phyloP scores from a whole-genome alignment of 192 early-diverging fungal species.

The Geranomyces variabilis region DNA sequence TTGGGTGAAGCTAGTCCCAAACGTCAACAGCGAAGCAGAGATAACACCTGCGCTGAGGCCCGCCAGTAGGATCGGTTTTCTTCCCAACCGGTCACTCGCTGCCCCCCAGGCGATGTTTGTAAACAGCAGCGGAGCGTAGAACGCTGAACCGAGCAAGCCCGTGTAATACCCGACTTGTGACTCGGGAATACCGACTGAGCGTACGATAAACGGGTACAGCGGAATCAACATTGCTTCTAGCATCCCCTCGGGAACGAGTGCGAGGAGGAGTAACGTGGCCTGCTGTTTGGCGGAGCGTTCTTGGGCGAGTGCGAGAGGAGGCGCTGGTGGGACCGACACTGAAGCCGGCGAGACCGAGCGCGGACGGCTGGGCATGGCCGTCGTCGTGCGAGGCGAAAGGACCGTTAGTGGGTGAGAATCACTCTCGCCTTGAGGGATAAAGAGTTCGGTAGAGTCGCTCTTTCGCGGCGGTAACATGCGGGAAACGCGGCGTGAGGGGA shows the following conservation, averaged over 20 bases:
- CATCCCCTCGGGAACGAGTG: conserved; percentile 51
- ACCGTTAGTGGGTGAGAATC: too few species aligned
- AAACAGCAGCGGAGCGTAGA: conserved; percentile 52
- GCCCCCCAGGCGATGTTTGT: conserved; percentile 57
- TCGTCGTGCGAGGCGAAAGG: too few species aligned
- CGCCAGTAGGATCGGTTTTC: conserved; percentile 37
- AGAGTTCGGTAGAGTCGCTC: too few species aligned
- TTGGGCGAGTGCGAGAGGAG: too few species aligned
- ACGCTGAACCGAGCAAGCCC: conserved; percentile 48
- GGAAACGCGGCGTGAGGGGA: too few species aligned
- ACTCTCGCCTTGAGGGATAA: too few species aligned
- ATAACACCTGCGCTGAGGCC: conserved; percentile 14
- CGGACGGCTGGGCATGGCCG: too few species aligned
- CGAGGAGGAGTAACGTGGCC: conserved; percentile 36
- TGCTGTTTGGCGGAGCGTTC: too few species aligned
- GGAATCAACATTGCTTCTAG: conserved; percentile 50
- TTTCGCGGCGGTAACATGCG: too few species aligned
- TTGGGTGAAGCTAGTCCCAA: conserved; percentile 29
- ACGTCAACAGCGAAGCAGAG: conserved; percentile 27
- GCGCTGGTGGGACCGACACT: too few species aligned
- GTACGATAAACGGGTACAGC: conserved; percentile 50
- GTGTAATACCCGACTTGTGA: conserved; percentile 36
- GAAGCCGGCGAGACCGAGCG: too few species aligned
- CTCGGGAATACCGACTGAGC: conserved; percentile 21
- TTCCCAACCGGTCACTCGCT: conserved; percentile 42